Conservation (phyloP, 148 eudicot species). For the Polygonum maritimum region DNA sequence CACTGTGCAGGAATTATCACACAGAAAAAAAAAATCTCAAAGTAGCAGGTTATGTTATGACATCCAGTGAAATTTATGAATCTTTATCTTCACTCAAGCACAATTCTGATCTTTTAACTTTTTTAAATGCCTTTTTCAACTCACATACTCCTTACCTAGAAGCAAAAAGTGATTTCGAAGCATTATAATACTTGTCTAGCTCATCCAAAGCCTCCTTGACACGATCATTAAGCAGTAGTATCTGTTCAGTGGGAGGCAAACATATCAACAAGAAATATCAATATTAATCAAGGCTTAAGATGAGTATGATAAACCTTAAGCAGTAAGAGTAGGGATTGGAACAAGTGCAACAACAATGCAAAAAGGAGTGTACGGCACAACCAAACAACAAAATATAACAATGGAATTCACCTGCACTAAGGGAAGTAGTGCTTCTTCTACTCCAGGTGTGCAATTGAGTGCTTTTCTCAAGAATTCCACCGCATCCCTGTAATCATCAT, state of each 20-base stretch:
- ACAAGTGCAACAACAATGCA: background rate
- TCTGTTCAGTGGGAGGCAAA: slow-evolving; percentile 4
- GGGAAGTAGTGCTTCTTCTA: slow-evolving; percentile 12
- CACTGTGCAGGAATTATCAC: background rate
- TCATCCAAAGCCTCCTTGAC: slow-evolving; percentile 9
- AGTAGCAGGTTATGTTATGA: background rate
- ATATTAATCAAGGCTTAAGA: background rate
- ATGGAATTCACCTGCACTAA: slow-evolving; percentile 9
- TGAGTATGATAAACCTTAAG: background rate
- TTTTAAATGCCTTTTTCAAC: background rate
- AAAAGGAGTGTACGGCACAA: background rate
- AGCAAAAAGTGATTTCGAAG: slow-evolving; percentile 4
- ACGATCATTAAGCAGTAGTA: slow-evolving; percentile 7
- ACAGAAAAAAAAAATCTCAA: background rate
- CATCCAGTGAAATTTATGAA: background rate
- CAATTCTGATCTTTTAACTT: background rate
- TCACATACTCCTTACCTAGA: slow-evolving; percentile 1
- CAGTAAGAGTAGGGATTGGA: background rate
- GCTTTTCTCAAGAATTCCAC: slow-evolving; percentile 8
- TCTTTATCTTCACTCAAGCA: background rate
- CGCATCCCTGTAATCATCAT: slow-evolving; percentile 3
- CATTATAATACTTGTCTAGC: background rate
- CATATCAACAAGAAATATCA: background rate
- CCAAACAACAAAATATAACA: background rate
- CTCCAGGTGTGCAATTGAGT: slow-evolving; percentile 11